A percentile compares a stretch with the other conserved stretches of the same genome.
Evolutionary conservation across 331 rosid genomes (phyloP).

Genomic region (Stylosanthes scabra): DNA sequence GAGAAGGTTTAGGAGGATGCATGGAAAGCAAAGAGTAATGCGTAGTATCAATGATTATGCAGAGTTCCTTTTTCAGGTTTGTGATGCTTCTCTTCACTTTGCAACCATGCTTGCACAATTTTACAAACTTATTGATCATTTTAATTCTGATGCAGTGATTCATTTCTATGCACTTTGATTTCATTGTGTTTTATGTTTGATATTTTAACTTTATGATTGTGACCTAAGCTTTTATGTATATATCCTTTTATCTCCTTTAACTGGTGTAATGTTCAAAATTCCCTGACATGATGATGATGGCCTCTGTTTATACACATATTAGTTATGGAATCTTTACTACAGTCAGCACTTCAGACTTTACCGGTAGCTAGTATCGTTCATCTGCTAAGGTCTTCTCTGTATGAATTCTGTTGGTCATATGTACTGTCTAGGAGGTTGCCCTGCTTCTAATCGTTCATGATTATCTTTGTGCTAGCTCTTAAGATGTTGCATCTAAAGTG

Average conservation of each 20-base stretch:
- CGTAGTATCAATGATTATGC: slow-evolving; percentile 66
- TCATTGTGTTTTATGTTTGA: too few relatives aligned
- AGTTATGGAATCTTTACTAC: slow-evolving; percentile 15
- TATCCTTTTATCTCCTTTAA: slow-evolving; percentile 16
- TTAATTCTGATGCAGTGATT: too few relatives aligned
- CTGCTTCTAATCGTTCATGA: not conserved
- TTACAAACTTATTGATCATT: too few relatives aligned
- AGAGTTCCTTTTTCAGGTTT: slow-evolving; percentile 77
- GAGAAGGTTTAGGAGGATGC: slow-evolving; percentile 54
- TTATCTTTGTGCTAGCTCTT: slow-evolving; percentile 13
- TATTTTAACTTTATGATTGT: too few relatives aligned
- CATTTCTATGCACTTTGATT: too few relatives aligned
- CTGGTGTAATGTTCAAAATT: not conserved
- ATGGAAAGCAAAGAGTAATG: slow-evolving; percentile 56
- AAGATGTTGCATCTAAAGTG: not conserved
- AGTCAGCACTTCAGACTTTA: slow-evolving; percentile 21
- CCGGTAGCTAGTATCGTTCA: not conserved
- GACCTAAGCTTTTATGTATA: not conserved
- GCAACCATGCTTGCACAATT: not conserved
- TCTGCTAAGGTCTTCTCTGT: slow-evolving; percentile 1
- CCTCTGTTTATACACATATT: not conserved
- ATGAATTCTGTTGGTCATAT: not conserved
- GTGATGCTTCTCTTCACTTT: not conserved
- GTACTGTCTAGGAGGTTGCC: not conserved
- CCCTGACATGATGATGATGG: not conserved